Conservation (phyloP, 2,329 filamentous ascomycete genomes). For the Sarocladium strictum region DNA sequence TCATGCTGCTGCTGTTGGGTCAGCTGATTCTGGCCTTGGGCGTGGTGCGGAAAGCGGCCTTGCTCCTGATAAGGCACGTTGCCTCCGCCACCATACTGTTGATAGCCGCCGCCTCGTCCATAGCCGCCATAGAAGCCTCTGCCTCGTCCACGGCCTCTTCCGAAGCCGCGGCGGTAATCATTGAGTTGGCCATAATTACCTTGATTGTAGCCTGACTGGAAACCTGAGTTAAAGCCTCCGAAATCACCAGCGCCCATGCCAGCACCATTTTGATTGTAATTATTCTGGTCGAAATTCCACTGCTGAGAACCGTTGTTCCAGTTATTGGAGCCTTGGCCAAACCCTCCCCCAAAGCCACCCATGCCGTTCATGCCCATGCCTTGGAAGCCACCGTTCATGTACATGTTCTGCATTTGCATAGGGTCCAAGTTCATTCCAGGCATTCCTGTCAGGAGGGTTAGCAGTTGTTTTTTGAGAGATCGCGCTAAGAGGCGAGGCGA, state of each 20-base stretch:
- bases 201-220: slow-evolving; percentile 65
- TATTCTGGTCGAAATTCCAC: slow-evolving; percentile 83
- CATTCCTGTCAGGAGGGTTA: not conserved
- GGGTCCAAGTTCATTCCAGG: slow-evolving; percentile 80
- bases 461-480: too few relatives aligned
- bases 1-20: slow-evolving; percentile 14
- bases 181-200: slow-evolving; percentile 81
- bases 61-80: slow-evolving; percentile 29
- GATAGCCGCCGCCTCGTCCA: slow-evolving; percentile 20
- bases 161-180: slow-evolving; percentile 70
- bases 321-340: slow-evolving; percentile 60
- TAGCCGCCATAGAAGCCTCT: slow-evolving; percentile 51
- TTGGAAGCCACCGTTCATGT: slow-evolving; percentile 74
- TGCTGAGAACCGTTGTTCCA: slow-evolving; percentile 70
- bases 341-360: slow-evolving; percentile 66
- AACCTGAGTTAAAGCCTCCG: slow-evolving; percentile 73
- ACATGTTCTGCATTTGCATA: slow-evolving; percentile 67
- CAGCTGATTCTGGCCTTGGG: slow-evolving; percentile 16
- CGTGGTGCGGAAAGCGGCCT: slow-evolving; percentile 17
- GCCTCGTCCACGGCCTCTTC: slow-evolving; percentile 59
- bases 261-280: slow-evolving; percentile 82
- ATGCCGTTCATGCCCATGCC: slow-evolving; percentile 75
- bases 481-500: not conserved
- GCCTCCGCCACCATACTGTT: slow-evolving; percentile 34
- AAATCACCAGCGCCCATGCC: slow-evolving; percentile 76